Percentiles rank a stretch among this genome's conserved stretches.
phyloP scores from a whole-genome alignment of 306 rosid species.

The Luffa acutangula region DNA sequence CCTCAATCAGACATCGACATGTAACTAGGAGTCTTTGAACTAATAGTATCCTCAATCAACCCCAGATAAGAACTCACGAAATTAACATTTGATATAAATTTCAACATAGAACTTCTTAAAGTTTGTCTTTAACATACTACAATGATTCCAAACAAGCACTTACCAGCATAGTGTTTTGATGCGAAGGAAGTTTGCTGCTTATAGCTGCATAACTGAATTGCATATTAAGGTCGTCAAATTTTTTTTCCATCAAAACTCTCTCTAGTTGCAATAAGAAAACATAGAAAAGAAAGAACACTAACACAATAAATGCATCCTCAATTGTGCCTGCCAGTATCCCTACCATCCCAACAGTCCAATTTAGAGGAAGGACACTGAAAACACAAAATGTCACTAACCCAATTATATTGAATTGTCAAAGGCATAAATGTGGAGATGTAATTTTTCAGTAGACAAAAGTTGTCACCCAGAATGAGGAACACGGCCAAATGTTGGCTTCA shows the following conservation, averaged over 20 bases:
- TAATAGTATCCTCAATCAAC: not conserved
- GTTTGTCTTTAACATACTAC: not conserved
- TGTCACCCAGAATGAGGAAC: slow-evolving; percentile 70
- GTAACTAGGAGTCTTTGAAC: not conserved
- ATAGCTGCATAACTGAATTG: slow-evolving; percentile 69
- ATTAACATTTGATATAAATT: not conserved
- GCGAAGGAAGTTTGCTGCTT: slow-evolving; percentile 37
- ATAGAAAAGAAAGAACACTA: slow-evolving; percentile 15
- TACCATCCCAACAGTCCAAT: slow-evolving; percentile 97
- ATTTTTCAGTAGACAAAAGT: slow-evolving; percentile 11
- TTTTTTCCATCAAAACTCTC: not conserved
- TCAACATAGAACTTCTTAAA: not conserved
- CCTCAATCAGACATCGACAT: not conserved
- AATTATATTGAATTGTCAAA: slow-evolving; percentile 8
- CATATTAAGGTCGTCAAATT: not conserved
- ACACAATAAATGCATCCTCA: slow-evolving; percentile 78
- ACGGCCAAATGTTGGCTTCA: slow-evolving; percentile 80
- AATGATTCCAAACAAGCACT: slow-evolving; percentile 2
- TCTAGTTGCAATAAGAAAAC: slow-evolving; percentile 1
- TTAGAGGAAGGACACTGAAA: slow-evolving; percentile 80
- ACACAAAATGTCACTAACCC: slow-evolving; percentile 9
- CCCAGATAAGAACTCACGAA: not conserved
- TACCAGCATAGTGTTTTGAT: slow-evolving; percentile 22
- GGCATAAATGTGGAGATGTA: not conserved
- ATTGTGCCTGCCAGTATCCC: slow-evolving; percentile 75